A percentile compares a stretch with the other conserved stretches of the same genome.
phyloP scores from a whole-genome alignment of 192 early-diverging fungal genomes.

The Coemansia sp. region DNA sequence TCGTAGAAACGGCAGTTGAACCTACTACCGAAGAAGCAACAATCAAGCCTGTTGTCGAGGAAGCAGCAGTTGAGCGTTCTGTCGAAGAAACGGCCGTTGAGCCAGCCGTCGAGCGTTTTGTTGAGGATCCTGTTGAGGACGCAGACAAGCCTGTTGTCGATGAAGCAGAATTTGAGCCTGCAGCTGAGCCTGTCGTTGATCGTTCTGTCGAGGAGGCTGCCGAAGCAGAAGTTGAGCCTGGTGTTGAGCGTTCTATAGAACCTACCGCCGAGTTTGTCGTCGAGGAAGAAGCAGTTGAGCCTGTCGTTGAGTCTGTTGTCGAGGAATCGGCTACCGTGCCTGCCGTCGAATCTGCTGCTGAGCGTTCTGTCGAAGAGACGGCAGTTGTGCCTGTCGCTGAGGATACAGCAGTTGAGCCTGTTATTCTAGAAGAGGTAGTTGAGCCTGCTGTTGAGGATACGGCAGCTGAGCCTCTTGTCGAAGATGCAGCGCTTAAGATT shows the following conservation, averaged over 20 bases:
- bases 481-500: neutral
- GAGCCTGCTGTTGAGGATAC: neutral
- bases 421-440: no score
- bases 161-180: neutral
- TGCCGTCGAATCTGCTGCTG: neutral
- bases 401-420: neutral
- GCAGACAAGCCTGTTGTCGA: no score
- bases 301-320: no score
- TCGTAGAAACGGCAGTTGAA: neutral
- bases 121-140: no score
- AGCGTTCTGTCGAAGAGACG: neutral
- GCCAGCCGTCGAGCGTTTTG: no score
- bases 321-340: neutral
- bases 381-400: constrained; percentile 1
- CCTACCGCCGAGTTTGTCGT: no score
- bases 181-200: no score
- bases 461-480: neutral
- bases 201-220: no score
- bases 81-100: no score
- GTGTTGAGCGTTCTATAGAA: no score
- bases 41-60: neutral
- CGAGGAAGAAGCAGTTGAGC: neutral
- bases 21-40: neutral
- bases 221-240: neutral
- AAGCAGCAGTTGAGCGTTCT: neutral